Percentiles rank a stretch among this genome's conserved stretches.
These are phyloP conservation scores for Capsicum pubescens DNA, from an alignment of 257 asterid genomes.

Conservation along the genomic window DNA sequence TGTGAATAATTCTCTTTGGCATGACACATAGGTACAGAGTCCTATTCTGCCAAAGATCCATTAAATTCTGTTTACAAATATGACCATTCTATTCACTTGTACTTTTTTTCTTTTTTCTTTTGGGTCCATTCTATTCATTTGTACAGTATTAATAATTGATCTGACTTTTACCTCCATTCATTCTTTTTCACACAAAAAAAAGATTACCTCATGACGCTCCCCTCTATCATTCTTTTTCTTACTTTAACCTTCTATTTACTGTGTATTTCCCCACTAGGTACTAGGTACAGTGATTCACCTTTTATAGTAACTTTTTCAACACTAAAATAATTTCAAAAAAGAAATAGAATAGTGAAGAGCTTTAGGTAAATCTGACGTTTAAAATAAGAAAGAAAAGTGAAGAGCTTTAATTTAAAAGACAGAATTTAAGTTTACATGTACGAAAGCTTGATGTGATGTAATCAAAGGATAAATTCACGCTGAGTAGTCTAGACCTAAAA, in stretches of 20 bases:
- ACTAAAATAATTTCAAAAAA: no score
- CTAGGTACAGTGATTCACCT: neutral
- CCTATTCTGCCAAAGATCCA: constrained; percentile 2
- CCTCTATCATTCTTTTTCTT: neutral
- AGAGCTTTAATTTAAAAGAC: no score
- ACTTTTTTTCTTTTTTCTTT: no score
- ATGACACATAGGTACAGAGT: neutral
- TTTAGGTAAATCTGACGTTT: no score
- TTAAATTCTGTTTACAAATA: neutral
- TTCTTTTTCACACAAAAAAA: neutral
- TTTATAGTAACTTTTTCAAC: no score
- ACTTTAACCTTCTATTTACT: neutral
- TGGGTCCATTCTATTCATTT: neutral
- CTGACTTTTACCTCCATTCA: neutral
- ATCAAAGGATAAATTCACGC: no score
- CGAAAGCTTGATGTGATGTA: no score
- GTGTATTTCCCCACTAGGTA: neutral
- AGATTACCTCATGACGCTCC: constrained; percentile 4
- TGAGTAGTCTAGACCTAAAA: no score
- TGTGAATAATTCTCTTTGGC: neutral
- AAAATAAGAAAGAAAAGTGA: no score
- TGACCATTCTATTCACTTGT: neutral
- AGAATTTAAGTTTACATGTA: no score
- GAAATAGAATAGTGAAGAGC: no score
- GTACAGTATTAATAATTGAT: neutral